A percentile compares a stretch with the other conserved stretches of the same genome.
These are phyloP conservation scores for Penicillium subrubescens DNA, from an alignment of 495 filamentous ascomycete species.

Conservation along the genomic window DNA sequence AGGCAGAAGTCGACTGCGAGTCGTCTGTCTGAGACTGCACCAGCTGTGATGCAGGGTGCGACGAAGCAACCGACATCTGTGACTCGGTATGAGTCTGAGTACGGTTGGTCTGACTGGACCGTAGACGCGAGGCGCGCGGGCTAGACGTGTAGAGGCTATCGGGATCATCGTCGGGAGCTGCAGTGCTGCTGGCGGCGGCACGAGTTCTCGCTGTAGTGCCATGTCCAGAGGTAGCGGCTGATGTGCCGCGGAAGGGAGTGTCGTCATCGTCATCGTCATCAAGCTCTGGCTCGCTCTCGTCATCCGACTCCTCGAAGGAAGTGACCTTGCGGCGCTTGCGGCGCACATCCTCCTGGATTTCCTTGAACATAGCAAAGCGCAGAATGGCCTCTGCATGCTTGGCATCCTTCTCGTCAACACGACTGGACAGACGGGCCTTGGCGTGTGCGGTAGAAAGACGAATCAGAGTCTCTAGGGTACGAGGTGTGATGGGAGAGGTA, in stretches of 20 bases:
- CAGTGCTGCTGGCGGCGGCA: conserved; percentile 40
- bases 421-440: conserved; percentile 85
- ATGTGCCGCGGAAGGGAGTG: conserved; percentile 31
- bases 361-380: conserved; percentile 96
- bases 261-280: conserved; percentile 43
- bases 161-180: conserved; percentile 34
- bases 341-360: conserved; percentile 87
- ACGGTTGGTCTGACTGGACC: conserved; percentile 42
- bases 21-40: conserved; percentile 58
- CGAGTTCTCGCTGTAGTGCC: conserved; percentile 46
- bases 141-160: conserved; percentile 60
- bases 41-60: conserved; percentile 67
- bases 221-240: conserved; percentile 39
- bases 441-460: conserved; percentile 96
- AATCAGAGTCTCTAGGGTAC: conserved; percentile 96
- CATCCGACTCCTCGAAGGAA: conserved; percentile 51
- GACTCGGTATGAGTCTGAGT: conserved; percentile 51
- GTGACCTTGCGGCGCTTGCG: conserved; percentile 66
- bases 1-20: conserved; percentile 45
- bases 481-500: conserved; percentile 93
- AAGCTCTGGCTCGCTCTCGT: conserved; percentile 41
- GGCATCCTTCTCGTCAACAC: conserved; percentile 92
- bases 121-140: conserved; percentile 53
- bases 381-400: conserved; percentile 86
- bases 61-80: conserved; percentile 68